A percentile compares a stretch with the other conserved stretches of the same genome.
Conservation (phyloP, 2,329 filamentous ascomycete genomes). For the Colletotrichum tamarilloi region DNA sequence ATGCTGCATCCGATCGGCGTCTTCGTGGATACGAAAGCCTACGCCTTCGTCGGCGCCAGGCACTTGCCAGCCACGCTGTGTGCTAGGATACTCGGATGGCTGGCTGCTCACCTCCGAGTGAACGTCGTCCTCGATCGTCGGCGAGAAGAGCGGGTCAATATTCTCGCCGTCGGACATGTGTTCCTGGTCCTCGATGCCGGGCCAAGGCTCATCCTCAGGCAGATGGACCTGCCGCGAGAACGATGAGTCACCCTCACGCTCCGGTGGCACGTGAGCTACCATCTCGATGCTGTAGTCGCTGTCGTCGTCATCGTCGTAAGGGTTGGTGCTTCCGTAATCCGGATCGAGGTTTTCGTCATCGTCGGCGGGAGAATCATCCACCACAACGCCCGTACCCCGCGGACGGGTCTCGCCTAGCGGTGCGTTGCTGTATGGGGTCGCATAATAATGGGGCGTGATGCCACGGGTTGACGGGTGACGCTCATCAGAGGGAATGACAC, state of each 20-base stretch:
- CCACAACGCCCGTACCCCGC: conserved; percentile 22
- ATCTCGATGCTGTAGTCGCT: conserved; percentile 42
- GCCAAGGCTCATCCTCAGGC: conserved; percentile 68
- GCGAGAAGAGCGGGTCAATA: conserved; percentile 52
- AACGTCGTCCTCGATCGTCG: conserved; percentile 41
- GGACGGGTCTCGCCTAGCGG: conserved; percentile 56
- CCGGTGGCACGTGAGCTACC: conserved; percentile 38
- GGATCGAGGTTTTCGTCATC: conserved; percentile 44
- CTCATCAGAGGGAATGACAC: conserved; percentile 44
- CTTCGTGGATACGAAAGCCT: conserved; percentile 55
- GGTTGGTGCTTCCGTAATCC: conserved; percentile 42
- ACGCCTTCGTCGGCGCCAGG: conserved; percentile 39
- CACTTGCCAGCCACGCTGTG: conserved; percentile 53
- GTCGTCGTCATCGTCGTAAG: conserved; percentile 43
- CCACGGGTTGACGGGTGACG: conserved; percentile 49
- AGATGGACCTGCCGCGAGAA: conserved; percentile 46
- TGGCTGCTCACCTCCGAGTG: conserved; percentile 57
- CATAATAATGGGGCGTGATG: conserved; percentile 75
- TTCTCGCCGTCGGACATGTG: conserved; percentile 63
- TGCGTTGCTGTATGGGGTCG: conserved; percentile 77
- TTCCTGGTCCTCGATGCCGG: conserved; percentile 64
- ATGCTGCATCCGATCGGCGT: conserved; percentile 40
- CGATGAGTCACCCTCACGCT: conserved; percentile 38
- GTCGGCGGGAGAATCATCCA: conserved; percentile 40
- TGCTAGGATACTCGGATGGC: conserved; percentile 68